Evolutionary conservation across 129 eudicot genomes (phyloP).

Genomic region (Chrysanthemum makinoi): DNA sequence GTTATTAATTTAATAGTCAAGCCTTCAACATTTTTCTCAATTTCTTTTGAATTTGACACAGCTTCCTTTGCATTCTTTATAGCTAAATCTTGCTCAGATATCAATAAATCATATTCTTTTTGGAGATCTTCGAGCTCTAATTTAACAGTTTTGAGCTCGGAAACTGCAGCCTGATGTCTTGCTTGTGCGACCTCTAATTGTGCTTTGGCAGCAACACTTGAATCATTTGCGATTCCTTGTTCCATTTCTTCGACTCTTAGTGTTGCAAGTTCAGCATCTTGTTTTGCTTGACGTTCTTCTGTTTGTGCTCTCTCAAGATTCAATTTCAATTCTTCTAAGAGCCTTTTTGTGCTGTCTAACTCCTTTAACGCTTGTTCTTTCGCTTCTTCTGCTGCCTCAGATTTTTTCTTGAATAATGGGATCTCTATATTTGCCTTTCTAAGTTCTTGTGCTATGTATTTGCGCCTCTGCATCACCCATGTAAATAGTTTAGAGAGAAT

Average conservation of each 20-base stretch:
- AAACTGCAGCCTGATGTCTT: constrained; percentile 56
- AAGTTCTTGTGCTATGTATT: constrained; percentile 59
- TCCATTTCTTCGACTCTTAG: constrained; percentile 78
- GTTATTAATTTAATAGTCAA: constrained; percentile 70
- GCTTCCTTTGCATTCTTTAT: constrained; percentile 62
- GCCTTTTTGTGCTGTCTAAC: constrained; percentile 68
- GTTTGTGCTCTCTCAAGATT: constrained; percentile 74
- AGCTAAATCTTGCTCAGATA: constrained; percentile 50
- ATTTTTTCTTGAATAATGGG: constrained; percentile 54
- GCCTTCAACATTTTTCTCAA: constrained; percentile 71
- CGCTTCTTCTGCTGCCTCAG: constrained; percentile 69
- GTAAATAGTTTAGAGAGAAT: not conserved
- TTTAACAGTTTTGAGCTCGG: constrained; percentile 50
- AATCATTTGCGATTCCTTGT: constrained; percentile 79
- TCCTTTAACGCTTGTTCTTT: constrained; percentile 61
- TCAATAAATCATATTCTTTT: constrained; percentile 42
- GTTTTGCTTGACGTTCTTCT: constrained; percentile 82
- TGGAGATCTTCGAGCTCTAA: constrained; percentile 51
- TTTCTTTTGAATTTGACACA: constrained; percentile 46
- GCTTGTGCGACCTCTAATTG: constrained; percentile 85
- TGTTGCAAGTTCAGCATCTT: constrained; percentile 78
- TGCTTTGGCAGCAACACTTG: constrained; percentile 73
- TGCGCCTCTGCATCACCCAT: constrained; percentile 56
- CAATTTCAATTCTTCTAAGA: constrained; percentile 68
- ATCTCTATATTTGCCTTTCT: constrained; percentile 65